Base-by-base conservation (phyloP, 192 early-diverging fungal genomes). In the Phlyctochytrium planicorne region DNA sequence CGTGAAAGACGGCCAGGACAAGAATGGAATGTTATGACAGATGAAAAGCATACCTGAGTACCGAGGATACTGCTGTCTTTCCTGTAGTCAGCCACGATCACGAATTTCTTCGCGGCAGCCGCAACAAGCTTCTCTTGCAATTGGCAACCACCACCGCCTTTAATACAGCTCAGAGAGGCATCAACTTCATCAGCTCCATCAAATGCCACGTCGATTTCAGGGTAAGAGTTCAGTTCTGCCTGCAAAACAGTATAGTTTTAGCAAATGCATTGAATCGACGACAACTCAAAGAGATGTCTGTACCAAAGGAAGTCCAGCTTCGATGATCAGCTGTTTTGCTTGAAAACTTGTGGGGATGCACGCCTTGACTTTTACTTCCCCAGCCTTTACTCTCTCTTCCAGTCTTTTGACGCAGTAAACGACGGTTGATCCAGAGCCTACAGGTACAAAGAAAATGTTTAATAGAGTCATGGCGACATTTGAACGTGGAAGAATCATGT, bases 271-370 rank as follows among this genome's bases (percentile, higher is more conserved):
- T 10, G 16, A 53, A 60, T 34, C 17, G 78, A 75, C 86, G 29
- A 62, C 27, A 33, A 65, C 3, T 6, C 20, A 47, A 47, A 47
- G 40, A 47, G 6, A 6, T 6, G 40, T 47, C 20, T 47, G 47
- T 10, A 83, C 91, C 27, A 95, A 79, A 1, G 82, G 91, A 34
- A 98, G 74, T 0, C 93, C 94, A 53, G 88, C 88, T 31, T 93
- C 90, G 17, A 91, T 50, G 63, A 96, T 91, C 3, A 96, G 82
- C 59, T 91, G 83, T 61, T 86, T 88, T 29, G 91, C 89, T 82
- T 98, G 96, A 82, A 95, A 98, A 55, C 89, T 90, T 17, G 96
- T 95, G 1, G 96, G 94, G 31, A 98, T 80, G 75, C 91, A 98
- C 2, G 93, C 87, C 3, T 61, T 60, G 31, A 93, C 82, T 60